Evolutionary conservation across 2,329 filamentous ascomycete genomes (phyloP).

Genomic region (Ophiostoma himal-ulmi): DNA sequence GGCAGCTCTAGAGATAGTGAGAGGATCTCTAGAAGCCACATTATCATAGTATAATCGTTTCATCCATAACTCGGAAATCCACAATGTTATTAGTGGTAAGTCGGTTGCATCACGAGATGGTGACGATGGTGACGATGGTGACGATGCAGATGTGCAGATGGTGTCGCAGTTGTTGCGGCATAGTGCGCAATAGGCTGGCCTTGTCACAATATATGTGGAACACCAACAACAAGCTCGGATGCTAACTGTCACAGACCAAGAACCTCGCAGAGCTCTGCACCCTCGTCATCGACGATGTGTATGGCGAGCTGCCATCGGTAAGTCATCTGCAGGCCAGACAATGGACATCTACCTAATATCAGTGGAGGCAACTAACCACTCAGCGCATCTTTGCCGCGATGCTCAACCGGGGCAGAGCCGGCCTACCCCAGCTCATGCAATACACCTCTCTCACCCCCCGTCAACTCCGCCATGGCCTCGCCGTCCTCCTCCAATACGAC

Average conservation of each 20-base stretch:
- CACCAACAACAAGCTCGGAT: neutral
- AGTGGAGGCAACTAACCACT: neutral
- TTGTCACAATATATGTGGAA: neutral
- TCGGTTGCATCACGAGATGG: conserved; percentile 17
- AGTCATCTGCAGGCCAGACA: conserved; percentile 30
- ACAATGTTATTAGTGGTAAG: conserved; percentile 37
- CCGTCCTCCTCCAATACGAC: conserved; percentile 81
- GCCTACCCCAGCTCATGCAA: conserved; percentile 61
- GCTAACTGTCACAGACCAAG: conserved; percentile 48
- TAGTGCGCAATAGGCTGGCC: neutral
- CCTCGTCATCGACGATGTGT: conserved; percentile 80
- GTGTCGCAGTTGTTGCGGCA: neutral
- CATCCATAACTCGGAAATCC: conserved; percentile 32
- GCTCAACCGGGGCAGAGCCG: conserved; percentile 70
- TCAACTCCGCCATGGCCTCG: conserved; percentile 74
- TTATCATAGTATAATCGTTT: conserved; percentile 13
- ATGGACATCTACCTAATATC: too few relatives aligned
- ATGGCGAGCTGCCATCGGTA: conserved; percentile 90
- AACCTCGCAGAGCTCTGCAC: conserved; percentile 81
- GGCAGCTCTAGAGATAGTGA: conserved; percentile 72
- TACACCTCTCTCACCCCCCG: conserved; percentile 67
- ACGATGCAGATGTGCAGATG: neutral
- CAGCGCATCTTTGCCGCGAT: conserved; percentile 82
- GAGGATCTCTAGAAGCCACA: conserved; percentile 68
- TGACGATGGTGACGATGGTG: neutral